Percentiles rank a stretch among this genome's conserved stretches.
These are phyloP conservation scores for Cryomyces antarcticus DNA, from an alignment of 495 filamentous ascomycete genomes.

Conservation along the genomic window DNA sequence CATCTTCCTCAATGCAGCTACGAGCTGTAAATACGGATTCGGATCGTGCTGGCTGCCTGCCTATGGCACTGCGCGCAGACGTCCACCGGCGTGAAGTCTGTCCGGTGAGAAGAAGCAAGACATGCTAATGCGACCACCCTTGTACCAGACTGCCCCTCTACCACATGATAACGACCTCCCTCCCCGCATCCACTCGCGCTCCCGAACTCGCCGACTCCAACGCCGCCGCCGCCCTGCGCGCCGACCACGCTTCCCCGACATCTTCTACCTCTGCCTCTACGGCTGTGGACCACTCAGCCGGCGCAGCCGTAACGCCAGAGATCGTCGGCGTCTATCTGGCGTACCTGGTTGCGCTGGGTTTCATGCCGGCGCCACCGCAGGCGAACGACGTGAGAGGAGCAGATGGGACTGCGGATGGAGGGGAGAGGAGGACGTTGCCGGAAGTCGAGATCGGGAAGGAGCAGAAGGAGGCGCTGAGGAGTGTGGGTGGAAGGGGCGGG, in stretches of 20 bases:
- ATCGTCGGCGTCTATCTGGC: constrained; percentile 52
- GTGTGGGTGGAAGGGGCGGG: constrained; percentile 14
- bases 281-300: constrained; percentile 38
- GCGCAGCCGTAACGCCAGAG: constrained; percentile 42
- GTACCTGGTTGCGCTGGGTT: constrained; percentile 51
- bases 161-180: constrained; percentile 62
- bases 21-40: neutral
- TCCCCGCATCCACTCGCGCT: constrained; percentile 58
- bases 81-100: no score
- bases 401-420: neutral
- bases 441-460: constrained; percentile 3
- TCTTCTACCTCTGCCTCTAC: constrained; percentile 21
- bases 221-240: constrained; percentile 38
- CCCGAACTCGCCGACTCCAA: constrained; percentile 66
- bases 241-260: constrained; percentile 40
- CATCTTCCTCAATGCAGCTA: neutral
- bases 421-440: constrained; percentile 5
- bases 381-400: no score
- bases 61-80: no score
- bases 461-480: constrained; percentile 10
- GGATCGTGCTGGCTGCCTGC: neutral
- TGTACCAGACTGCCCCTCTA: constrained; percentile 50
- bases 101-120: no score
- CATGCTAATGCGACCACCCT: no score
- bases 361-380: constrained; percentile 35